Base-by-base conservation (phyloP, 805 yeast species). In the Ogataea henricii region DNA sequence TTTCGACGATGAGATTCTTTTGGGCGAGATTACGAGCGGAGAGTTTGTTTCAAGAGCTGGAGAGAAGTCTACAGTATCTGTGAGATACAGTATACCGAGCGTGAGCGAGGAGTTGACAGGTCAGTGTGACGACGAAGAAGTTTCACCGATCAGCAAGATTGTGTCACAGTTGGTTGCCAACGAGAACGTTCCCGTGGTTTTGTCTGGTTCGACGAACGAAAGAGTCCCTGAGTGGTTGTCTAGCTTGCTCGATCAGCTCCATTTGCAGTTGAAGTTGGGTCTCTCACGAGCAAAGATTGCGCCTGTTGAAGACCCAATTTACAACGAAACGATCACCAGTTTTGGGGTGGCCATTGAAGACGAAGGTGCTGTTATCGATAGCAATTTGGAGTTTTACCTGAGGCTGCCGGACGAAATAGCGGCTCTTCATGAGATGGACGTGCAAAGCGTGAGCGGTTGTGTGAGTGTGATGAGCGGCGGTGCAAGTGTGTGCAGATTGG, bases 101-200 rank as follows among this genome's bases (percentile, higher is more conserved):
- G 34, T 56, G 13, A 42, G 49, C 10, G 17, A 44, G 1, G 29
- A 39, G 2, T 36, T 56, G 23, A 18, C 46, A 4, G 26, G 21
- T 3, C 23, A 27, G 16, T 56, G 60, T 36, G 47, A 13, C 13
- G n/a, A 10, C 3, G 38, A 33, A 4, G 41, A 29, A 5, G 35
- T 30, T 8, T 53, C 59, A 10, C 49, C 55, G 4, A 44, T 55
- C 29, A 47, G 39, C 40, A 22, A 9, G 4, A 4, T 46, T 6
- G 9, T 52, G 13, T 10, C n/a, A 1, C 12, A 36, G 10, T 16
- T 48, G 17, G 17, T 48, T 10, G n/a, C 40, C n/a, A 42, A 46
- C 17, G 43, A 40, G 13, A 32, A 27, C 2, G 21, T 47, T 6
- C 13, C 16, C 13, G 20, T 48, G 4, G 29, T 40, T 38, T 38